Conservation (phyloP, 1,139 yeast genomes). For the Casaregolazyma lundiana region DNA sequence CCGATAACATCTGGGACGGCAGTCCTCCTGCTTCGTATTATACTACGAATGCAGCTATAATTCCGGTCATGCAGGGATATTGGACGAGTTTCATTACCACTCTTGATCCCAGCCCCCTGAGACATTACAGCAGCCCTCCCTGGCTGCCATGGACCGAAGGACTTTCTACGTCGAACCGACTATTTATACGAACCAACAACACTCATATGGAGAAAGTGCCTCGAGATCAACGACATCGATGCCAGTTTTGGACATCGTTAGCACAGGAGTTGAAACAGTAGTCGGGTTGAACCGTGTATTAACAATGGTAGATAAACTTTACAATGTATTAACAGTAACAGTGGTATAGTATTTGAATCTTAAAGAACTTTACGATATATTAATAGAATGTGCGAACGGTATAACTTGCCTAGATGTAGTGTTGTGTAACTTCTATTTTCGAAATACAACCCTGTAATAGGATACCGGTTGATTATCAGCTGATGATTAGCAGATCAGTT, state of each 20-base stretch:
- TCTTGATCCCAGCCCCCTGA: conserved; percentile 7
- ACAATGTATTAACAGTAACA: too few species aligned
- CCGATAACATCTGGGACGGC: conserved; percentile 5
- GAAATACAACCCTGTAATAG: too few species aligned
- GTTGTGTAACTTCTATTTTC: too few species aligned
- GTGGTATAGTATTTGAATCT: too few species aligned
- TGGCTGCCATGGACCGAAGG: conserved; percentile 8
- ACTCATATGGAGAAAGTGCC: conserved; percentile 12
- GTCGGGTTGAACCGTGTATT: background rate
- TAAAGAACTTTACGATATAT: too few species aligned
- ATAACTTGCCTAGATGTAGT: too few species aligned
- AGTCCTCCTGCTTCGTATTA: conserved; percentile 7
- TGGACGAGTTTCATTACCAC: conserved; percentile 12
- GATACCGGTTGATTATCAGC: too few species aligned
- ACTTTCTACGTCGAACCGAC: conserved; percentile 1
- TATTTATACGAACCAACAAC: conserved; percentile 9
- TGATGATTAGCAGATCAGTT: too few species aligned
- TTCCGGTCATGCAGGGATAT: conserved; percentile 13
- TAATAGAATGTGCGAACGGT: too few species aligned
- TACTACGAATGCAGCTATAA: conserved; percentile 11
- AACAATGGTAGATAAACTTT: too few species aligned
- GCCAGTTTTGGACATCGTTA: conserved; percentile 2
- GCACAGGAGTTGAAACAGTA: background rate
- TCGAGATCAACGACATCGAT: conserved; percentile 3
- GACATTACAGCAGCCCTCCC: conserved; percentile 6